Evolutionary conservation across 257 asterid species (phyloP), one percentile per base, ranked within the genome.

Genomic region (Solanum chmielewskii): DNA sequence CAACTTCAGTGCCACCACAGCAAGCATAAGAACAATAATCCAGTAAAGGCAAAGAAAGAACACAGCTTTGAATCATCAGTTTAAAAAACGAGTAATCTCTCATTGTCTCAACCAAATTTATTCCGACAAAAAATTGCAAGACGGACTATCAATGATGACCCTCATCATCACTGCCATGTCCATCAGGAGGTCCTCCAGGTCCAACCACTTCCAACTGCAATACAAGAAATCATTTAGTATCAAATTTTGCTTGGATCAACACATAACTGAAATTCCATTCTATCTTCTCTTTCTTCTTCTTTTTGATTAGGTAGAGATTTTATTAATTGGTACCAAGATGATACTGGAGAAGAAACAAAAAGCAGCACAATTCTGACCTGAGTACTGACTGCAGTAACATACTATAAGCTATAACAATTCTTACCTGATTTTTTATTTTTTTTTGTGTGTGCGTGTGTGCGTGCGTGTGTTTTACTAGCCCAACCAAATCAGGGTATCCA

Each of bases 81-180:
- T 87, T 89, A 89, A 89, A 93, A 95, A 92, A 93, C 91, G 80
- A 88, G 87, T 86, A 86, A 89, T 86, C 69, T 88, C 88, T 87
- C 92, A 45, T 88, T 90, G 85, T 90, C 90, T 87, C 86, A 88
- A 90, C 90, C 91, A 90, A 91, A 85, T 87, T 94, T 93, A 90
- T 93, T 92, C 92, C 77, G 91, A 92, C 90, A 88, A 87, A 86
- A 84, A 90, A 85, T 85, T 68, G 90, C 86, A 88, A 77, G 85
- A 49, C 69, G 33, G 18, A 73, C 80, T 35, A 88, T 92, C 75
- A 96, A 86, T 77, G 83, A 56, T 83, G 89, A 83, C 42, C 89
- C 4, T 87, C 87, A 14, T 83, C 84, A 56, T 76, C 88, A 42
- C 83, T 69, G 41, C 73, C 90, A 3, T 88, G 86, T 31, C 86